These are phyloP conservation scores for Ceratocystis ficicola DNA, from an alignment of 2,329 filamentous ascomycete species.

Conservation along the genomic window DNA sequence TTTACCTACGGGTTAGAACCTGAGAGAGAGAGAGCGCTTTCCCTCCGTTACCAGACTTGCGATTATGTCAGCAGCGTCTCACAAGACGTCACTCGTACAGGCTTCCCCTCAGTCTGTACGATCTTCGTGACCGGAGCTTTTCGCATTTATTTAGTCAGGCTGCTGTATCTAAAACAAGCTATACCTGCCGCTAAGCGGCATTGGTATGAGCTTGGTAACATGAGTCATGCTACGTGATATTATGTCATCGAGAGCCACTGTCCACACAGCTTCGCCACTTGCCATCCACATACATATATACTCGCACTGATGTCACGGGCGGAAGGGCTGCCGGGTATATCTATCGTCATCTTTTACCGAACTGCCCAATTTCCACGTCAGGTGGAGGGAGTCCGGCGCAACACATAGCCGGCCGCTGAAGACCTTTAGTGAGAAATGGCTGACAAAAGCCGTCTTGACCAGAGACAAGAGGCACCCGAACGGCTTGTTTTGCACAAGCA, in stretches of 20 bases:
- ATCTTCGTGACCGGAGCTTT: background rate
- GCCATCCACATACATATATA: background rate
- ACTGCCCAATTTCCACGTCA: background rate
- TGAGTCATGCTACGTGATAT: background rate
- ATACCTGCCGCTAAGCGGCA: background rate
- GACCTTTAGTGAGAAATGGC: background rate
- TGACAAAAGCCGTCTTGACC: background rate
- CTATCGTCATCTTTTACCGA: background rate
- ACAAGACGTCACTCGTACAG: conserved; percentile 12
- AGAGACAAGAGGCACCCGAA: background rate
- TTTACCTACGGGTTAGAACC: background rate
- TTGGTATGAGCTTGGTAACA: background rate
- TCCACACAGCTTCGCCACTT: background rate
- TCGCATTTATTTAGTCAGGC: background rate
- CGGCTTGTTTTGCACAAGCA: background rate
- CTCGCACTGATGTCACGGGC: background rate
- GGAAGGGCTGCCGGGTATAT: no score
- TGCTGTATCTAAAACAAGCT: background rate
- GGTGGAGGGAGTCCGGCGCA: background rate
- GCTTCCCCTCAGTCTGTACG: conserved; percentile 6
- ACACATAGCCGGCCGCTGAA: background rate
- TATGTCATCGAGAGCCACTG: background rate
- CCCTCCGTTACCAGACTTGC: background rate
- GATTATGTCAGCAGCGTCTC: conserved; percentile 4
- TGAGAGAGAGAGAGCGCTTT: background rate